Evolutionary conservation across 2,329 filamentous ascomycete species (phyloP), one percentile per base, ranked within the genome.

Genomic region (Venturia oleaginea): DNA sequence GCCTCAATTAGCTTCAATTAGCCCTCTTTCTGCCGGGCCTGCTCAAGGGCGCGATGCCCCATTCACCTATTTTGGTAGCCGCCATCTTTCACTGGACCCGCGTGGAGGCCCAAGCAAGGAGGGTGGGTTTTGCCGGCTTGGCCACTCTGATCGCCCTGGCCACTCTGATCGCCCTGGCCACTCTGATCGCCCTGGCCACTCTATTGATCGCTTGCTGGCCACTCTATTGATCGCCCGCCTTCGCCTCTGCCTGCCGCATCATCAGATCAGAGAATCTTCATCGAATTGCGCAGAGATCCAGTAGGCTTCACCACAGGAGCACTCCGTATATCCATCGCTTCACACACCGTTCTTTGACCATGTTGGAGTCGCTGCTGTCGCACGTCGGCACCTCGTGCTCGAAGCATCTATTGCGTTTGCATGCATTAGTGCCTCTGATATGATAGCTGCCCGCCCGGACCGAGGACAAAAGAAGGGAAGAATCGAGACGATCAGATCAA

Each of bases 41-140:
- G 60, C 8, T 3, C 38, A 15, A 43, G 22, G 10, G 22, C 22
- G 34, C n/a, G 30, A 57, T 62, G 27, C 60, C 43, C 34, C 40
- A 62, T 62, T 22, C 32, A 51, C 42, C 60, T 62, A 62, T 62
- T 62, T 62, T 51, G 40, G 60, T 62, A 46, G 60, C 60, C 60
- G 60, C 60, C 51, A 32, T 57, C 51, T 34, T 15, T 34, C 2
- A 57, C 51, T 57, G 51, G 51, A 34, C 40, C 60, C 13, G 46
- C 34, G 34, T 8, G 24, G 30, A 62, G 60, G 60, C 17, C 60
- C 60, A 48, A 42, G 60, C 60, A 22, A 11, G 10, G 46, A 4
- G n/a, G 32, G 46, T 38, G 30, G 60, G 22, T 22, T 43, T 11
- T 62, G 40, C 38, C 60, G 60, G 30, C 42, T 62, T 62, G 22